These are phyloP conservation scores for Wickerhamiella sorbophila DNA, from an alignment of 805 yeast species.

Conservation along the genomic window DNA sequence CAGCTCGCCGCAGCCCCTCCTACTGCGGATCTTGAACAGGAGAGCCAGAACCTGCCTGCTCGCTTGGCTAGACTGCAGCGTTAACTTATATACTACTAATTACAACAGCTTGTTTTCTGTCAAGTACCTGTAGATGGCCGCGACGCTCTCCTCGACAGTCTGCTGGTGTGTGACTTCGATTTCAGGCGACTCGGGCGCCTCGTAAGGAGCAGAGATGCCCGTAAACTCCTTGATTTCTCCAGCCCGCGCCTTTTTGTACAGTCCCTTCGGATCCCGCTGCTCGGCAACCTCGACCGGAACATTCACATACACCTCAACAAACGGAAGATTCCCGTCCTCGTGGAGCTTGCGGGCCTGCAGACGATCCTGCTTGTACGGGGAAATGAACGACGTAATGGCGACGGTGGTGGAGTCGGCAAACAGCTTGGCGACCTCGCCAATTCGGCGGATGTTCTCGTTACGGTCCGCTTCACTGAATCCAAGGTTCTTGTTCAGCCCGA, in stretches of 20 bases:
- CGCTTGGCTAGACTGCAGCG: conserved; percentile 71
- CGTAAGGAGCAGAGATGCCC: conserved; percentile 92
- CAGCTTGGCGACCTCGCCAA: conserved; percentile 83
- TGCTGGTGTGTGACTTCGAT: conserved; percentile 61
- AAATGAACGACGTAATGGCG: conserved; percentile 81
- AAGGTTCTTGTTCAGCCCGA: conserved; percentile 87
- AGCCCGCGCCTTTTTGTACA: conserved; percentile 92
- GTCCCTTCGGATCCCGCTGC: conserved; percentile 93
- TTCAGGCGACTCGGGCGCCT: conserved; percentile 78
- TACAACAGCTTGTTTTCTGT: conserved; percentile 4
- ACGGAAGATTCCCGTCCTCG: conserved; percentile 57
- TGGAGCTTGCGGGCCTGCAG: conserved; percentile 76
- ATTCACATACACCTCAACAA: conserved; percentile 82
- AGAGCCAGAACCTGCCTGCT: conserved; percentile 80
- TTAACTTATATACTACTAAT: conserved; percentile 9
- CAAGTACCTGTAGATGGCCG: conserved; percentile 48
- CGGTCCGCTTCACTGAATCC: conserved; percentile 88
- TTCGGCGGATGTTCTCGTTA: conserved; percentile 89
- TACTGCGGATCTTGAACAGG: conserved; percentile 28
- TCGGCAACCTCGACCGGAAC: conserved; percentile 93
- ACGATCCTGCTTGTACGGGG: conserved; percentile 81
- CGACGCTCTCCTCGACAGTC: conserved; percentile 70
- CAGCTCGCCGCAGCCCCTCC: conserved; percentile 39
- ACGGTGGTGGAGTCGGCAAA: conserved; percentile 88
- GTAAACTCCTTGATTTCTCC: conserved; percentile 91